Conservation (phyloP, 78 protist genomes). For the Dictyostelium firmibasis region DNA sequence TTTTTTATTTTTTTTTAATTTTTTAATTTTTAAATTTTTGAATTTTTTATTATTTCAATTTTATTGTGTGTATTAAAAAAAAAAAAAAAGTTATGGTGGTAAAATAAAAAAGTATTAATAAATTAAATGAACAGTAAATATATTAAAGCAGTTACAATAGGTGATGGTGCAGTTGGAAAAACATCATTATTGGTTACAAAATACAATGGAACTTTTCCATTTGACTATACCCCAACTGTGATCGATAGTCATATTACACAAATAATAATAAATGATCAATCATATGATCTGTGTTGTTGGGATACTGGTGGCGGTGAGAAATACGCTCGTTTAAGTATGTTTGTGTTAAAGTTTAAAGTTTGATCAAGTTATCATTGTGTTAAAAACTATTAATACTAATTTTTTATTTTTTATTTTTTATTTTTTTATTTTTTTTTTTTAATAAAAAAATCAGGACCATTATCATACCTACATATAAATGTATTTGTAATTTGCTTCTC, state of each 20-base stretch:
- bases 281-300: not conserved
- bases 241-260: not conserved
- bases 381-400: too few species aligned
- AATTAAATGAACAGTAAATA: not conserved
- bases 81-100: too few species aligned
- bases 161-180: slow-evolving; percentile 87
- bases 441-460: not conserved
- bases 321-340: not conserved
- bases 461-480: not conserved
- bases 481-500: not conserved
- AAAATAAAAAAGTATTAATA: too few species aligned
- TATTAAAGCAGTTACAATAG: slow-evolving; percentile 40
- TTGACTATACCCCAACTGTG: not conserved
- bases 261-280: not conserved
- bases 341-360: too few species aligned
- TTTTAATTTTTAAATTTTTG: too few species aligned
- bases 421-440: too few species aligned
- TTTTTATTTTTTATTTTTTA: too few species aligned
- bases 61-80: too few species aligned
- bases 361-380: too few species aligned
- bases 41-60: too few species aligned
- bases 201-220: not conserved
- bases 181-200: slow-evolving; percentile 86
- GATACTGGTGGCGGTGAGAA: slow-evolving; percentile 6
- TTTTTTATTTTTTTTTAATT: too few species aligned